phyloP scores from a whole-genome alignment of 495 filamentous ascomycete species.

The Podospora fimiseda region DNA sequence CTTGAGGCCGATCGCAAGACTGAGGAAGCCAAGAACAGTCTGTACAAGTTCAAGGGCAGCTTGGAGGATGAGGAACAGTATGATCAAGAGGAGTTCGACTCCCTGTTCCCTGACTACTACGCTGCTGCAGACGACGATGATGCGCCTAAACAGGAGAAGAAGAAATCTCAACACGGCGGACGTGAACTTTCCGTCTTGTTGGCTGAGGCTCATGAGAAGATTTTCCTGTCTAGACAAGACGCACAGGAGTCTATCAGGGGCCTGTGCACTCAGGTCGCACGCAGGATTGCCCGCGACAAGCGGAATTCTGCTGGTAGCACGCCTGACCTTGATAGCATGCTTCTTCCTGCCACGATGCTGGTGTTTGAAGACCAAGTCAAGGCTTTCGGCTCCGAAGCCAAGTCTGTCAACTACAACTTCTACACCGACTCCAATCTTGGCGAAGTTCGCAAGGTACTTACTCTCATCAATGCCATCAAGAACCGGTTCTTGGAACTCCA shows the following conservation, averaged over 20 bases:
- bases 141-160: conserved; percentile 14
- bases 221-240: conserved; percentile 38
- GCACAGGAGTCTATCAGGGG: conserved; percentile 29
- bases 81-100: conserved; percentile 68
- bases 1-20: conserved; percentile 66
- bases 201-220: conserved; percentile 40
- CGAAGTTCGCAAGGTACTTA: conserved; percentile 66
- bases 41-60: conserved; percentile 76
- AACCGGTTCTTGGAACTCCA: conserved; percentile 65
- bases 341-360: conserved; percentile 61
- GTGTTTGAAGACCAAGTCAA: conserved; percentile 53
- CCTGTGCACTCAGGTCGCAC: conserved; percentile 35
- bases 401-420: conserved; percentile 65
- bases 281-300: conserved; percentile 24
- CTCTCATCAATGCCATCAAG: conserved; percentile 57
- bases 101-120: conserved; percentile 76
- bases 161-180: conserved; percentile 19
- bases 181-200: conserved; percentile 42
- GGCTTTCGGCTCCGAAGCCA: conserved; percentile 38
- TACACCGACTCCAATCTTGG: conserved; percentile 72
- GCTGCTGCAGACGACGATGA: conserved; percentile 18
- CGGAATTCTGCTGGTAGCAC: conserved; percentile 20
- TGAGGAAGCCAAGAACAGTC: conserved; percentile 59
- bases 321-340: conserved; percentile 37
- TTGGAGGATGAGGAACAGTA: conserved; percentile 66